phyloP scores from a whole-genome alignment of 768 basidiomycete species.

The Mycena rebaudengoi region DNA sequence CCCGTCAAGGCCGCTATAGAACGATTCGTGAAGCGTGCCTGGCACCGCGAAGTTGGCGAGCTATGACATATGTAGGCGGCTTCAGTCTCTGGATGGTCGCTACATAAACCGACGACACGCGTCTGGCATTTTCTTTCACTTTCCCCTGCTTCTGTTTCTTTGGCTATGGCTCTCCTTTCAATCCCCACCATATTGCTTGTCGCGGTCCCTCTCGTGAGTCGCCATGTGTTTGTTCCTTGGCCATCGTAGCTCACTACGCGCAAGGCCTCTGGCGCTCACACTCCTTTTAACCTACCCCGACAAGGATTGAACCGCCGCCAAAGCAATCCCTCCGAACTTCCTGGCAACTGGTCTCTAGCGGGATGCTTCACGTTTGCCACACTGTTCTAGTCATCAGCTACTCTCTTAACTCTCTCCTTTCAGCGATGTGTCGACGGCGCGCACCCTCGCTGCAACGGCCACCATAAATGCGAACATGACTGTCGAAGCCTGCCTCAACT shows the following conservation, averaged over 20 bases:
- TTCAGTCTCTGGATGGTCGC: constrained; percentile 17
- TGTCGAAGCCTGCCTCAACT: constrained; percentile 51
- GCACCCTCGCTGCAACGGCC: constrained; percentile 60
- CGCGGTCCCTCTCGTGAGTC: constrained; percentile 18
- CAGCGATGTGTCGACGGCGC: constrained; percentile 52
- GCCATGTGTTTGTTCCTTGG: neutral
- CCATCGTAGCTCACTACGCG: neutral
- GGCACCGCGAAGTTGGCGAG: constrained; percentile 15
- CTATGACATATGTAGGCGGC: neutral
- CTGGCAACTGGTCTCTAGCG: constrained; percentile 52
- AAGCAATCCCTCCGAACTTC: constrained; percentile 44
- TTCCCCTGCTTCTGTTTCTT: neutral
- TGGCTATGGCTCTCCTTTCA: constrained; percentile 28
- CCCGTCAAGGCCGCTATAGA: constrained; percentile 18
- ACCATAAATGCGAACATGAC: constrained; percentile 59
- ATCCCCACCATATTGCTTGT: constrained; percentile 5
- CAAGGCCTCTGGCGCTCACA: constrained; percentile 12
- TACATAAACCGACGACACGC: constrained; percentile 9
- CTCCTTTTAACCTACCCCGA: neutral
- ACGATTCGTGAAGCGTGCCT: constrained; percentile 18
- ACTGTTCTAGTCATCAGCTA: too few species aligned
- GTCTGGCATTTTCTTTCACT: constrained; percentile 7
- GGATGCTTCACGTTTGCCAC: constrained; percentile 70
- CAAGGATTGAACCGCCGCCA: constrained; percentile 15
- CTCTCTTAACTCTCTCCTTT: too few species aligned